phyloP scores from a whole-genome alignment of 2,329 filamentous ascomycete genomes.

The Fusarium musae region DNA sequence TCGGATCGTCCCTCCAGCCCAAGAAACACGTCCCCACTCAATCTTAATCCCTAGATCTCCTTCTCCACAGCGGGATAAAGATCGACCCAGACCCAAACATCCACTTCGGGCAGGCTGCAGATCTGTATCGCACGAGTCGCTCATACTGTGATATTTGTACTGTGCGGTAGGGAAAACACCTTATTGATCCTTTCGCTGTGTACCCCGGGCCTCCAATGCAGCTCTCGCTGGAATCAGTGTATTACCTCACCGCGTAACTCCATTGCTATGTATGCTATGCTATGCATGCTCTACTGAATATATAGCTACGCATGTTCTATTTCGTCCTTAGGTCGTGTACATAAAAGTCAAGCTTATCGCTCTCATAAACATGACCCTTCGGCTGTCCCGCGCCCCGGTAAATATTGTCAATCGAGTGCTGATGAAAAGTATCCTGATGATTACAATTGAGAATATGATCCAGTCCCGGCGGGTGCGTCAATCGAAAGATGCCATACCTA shows the following conservation, averaged over 20 bases:
- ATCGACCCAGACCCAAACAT: background rate
- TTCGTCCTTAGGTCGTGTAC: conserved; percentile 63
- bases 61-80: conserved; percentile 14
- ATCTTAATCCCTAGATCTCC: conserved; percentile 7
- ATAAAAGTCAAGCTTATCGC: conserved; percentile 70
- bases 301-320: conserved; percentile 8
- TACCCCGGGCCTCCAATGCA: background rate
- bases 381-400: conserved; percentile 80
- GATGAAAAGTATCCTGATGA: conserved; percentile 86
- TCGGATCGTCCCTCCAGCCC: background rate
- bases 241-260: conserved; percentile 7
- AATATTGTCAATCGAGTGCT: conserved; percentile 72
- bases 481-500: conserved; percentile 89
- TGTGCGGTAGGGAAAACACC: background rate
- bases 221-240: background rate
- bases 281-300: conserved; percentile 26
- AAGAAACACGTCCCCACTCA: background rate
- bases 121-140: background rate
- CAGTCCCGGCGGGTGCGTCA: conserved; percentile 93
- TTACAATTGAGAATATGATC: conserved; percentile 84
- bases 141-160: background rate
- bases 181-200: background rate
- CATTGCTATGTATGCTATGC: conserved; percentile 39
- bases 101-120: background rate
- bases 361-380: conserved; percentile 75